Base-by-base conservation (phyloP, 345 rosid species). In the Brassica carinata region DNA sequence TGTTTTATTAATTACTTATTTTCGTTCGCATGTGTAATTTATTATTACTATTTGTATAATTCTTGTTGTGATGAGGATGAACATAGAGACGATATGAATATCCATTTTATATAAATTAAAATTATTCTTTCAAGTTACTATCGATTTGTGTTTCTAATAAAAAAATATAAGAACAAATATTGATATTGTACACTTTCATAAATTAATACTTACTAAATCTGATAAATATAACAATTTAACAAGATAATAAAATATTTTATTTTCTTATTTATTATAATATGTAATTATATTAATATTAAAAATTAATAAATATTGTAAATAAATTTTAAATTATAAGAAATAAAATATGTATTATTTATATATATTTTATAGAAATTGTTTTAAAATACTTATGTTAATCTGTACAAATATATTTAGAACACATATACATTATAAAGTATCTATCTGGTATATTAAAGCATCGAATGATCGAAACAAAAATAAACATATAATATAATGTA, bases 1-100 rank as follows among this genome's bases (percentile, higher is more conserved):
- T 45, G 26, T 58, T 73, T 43, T 64, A 36, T 70, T 73, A 18
- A 64, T 78, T 72, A 77, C 29, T 29, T 70, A 15, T 63, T 48
- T 68, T 29, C 5, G 53, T 45, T 13, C 15, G 43, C 65, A 73
- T 30, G 43, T 18, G 69, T 57, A 45, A 45, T 45, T 45, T 5
- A 55, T 55, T 57, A 7, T 57, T 58, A 7, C 18, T 58, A 19
- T 19, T 18, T 58, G 29, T 19, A 18, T 58, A 58, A 58, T 58
- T 58, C 29, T 19, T 58, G 29, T 8, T 58, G 64, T 18, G 13
- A 8, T 58, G 29, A 58, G 64, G 64, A 58, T 58, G 27, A 57
- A 57, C 27, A 57, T 57, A 57, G 62, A 57, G 62, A 57, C 62
- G 27, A 57, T 57, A 57, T 17, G 26, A 18, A 57, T 57, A 57